These are phyloP conservation scores for Blastomyces gilchristii DNA, from an alignment of 2,329 filamentous ascomycete species.

Conservation along the genomic window DNA sequence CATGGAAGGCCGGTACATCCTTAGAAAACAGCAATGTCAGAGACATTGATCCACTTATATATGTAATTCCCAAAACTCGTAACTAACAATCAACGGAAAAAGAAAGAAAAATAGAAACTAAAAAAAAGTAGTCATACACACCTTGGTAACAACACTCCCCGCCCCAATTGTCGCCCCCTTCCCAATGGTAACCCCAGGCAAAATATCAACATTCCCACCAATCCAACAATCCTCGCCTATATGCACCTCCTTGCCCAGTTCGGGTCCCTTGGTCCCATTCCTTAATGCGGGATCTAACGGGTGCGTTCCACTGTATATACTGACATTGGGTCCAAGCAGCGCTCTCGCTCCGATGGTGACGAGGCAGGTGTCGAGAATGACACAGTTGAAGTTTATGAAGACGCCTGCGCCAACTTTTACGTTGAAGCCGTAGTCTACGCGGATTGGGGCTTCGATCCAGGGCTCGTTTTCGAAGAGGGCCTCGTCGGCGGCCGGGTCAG, in stretches of 20 bases:
- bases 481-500: slow-evolving; percentile 54
- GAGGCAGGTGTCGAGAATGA: slow-evolving; percentile 64
- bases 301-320: slow-evolving; percentile 64
- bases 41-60: background rate
- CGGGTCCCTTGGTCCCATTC: slow-evolving; percentile 65
- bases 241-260: slow-evolving; percentile 60
- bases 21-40: slow-evolving; percentile 13
- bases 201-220: slow-evolving; percentile 58
- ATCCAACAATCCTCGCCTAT: slow-evolving; percentile 78
- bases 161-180: slow-evolving; percentile 65
- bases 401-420: slow-evolving; percentile 59
- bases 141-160: slow-evolving; percentile 72
- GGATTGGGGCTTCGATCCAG: slow-evolving; percentile 60
- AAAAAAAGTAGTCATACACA: slow-evolving; percentile 16
- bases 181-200: slow-evolving; percentile 71
- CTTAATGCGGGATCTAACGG: slow-evolving; percentile 64
- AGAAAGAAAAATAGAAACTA: background rate
- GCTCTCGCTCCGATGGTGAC: slow-evolving; percentile 69
- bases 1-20: slow-evolving; percentile 35
- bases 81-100: background rate
- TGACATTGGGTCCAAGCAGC: slow-evolving; percentile 67
- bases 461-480: slow-evolving; percentile 53
- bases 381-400: slow-evolving; percentile 66
- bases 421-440: slow-evolving; percentile 69
- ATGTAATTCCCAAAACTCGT: background rate